A percentile compares a stretch with the other conserved stretches of the same genome.
phyloP scores from a whole-genome alignment of 129 eudicot species.

The carrot (Daucus carota) region DNA sequence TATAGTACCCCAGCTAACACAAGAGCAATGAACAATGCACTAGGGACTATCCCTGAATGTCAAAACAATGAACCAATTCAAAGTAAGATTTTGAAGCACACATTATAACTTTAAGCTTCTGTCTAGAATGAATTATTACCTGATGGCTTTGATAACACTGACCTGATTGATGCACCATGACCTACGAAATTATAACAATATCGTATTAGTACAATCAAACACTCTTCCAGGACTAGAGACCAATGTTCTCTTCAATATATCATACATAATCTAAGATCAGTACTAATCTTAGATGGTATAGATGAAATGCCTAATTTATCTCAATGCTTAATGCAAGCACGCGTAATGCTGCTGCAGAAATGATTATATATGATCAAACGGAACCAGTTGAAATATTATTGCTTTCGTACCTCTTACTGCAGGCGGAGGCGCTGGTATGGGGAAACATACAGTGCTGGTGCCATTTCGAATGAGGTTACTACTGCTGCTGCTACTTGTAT shows the following conservation, averaged over 20 bases:
- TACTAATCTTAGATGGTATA: not conserved
- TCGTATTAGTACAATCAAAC: not conserved
- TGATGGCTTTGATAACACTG: not conserved
- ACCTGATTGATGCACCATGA: not conserved
- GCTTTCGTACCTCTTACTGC: not conserved
- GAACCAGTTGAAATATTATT: not conserved
- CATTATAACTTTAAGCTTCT: not conserved
- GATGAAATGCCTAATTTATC: not conserved
- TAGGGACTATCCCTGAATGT: conserved; percentile 3
- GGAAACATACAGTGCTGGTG: not conserved
- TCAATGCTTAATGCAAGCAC: not conserved
- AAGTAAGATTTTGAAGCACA: not conserved
- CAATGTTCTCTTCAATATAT: not conserved
- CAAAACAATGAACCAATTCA: not conserved
- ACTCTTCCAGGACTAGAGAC: not conserved
- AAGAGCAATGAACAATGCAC: not conserved
- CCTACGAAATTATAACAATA: not conserved
- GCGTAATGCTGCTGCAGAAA: not conserved
- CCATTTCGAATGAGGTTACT: not conserved
- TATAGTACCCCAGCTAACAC: not conserved
- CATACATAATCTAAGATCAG: no score
- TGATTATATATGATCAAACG: not conserved
- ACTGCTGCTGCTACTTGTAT: not conserved
- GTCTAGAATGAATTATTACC: not conserved
- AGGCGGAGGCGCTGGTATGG: not conserved